phyloP scores from a whole-genome alignment of 2,329 filamentous ascomycete species.

The Paracoccidioides brasiliensis region DNA sequence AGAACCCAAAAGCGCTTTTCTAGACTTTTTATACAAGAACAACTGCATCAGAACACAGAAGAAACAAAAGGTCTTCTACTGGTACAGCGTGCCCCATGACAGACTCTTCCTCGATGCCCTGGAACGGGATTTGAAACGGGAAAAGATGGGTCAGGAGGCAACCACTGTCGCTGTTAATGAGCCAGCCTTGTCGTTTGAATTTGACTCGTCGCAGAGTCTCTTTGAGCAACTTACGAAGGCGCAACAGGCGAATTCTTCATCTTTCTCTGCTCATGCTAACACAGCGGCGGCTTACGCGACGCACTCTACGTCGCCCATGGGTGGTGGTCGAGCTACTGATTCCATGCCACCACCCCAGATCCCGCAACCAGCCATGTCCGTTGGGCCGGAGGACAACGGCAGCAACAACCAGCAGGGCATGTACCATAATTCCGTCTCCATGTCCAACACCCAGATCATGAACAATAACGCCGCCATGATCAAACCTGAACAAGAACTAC shows the following conservation, averaged over 20 bases:
- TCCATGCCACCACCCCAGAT: conserved; percentile 87
- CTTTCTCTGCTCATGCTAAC: conserved; percentile 72
- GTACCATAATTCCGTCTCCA: conserved; percentile 46
- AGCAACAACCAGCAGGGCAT: conserved; percentile 54
- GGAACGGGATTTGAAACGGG: conserved; percentile 92
- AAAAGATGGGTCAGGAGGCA: conserved; percentile 98
- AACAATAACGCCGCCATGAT: conserved; percentile 51
- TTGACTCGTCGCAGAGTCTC: conserved; percentile 96
- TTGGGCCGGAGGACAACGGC: conserved; percentile 49
- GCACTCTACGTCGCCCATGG: conserved; percentile 75
- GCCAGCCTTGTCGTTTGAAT: conserved; percentile 94
- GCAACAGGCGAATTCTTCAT: conserved; percentile 95
- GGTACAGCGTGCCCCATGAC: conserved; percentile 98
- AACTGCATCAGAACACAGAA: conserved; percentile 99
- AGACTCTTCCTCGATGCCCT: conserved; percentile 92
- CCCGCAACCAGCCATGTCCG: conserved; percentile 41
- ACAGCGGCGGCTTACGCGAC: conserved; percentile 42
- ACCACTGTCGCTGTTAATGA: conserved; percentile 95
- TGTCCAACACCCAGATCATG: conserved; percentile 24
- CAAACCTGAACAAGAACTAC: conserved; percentile 81
- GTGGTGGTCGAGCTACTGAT: conserved; percentile 56
- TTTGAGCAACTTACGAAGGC: conserved; percentile 99
- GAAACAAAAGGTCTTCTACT: conserved; percentile 99
- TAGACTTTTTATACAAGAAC: conserved; percentile 99
- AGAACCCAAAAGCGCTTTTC: conserved; percentile 95